Evolutionary conservation across 2,329 filamentous ascomycete species (phyloP).

Genomic region (Microdochium bolleyi): DNA sequence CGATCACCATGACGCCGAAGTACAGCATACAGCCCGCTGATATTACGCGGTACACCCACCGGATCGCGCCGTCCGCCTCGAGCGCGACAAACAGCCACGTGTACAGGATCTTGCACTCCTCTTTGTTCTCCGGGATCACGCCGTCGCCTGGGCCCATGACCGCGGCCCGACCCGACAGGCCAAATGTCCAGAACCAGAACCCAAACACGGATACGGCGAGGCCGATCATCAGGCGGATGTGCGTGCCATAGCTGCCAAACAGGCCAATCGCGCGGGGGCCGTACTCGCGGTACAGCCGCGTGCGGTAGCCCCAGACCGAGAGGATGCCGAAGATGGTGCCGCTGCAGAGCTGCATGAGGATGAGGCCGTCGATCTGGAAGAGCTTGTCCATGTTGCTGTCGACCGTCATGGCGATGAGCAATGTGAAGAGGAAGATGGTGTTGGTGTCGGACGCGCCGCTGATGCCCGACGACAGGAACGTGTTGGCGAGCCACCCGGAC

Average conservation of each 20-base stretch:
- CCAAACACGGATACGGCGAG: constrained; percentile 14
- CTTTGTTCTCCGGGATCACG: constrained; percentile 5
- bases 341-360: constrained; percentile 19
- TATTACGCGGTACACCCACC: constrained; percentile 13
- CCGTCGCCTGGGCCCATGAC: constrained; percentile 7
- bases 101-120: constrained; percentile 8
- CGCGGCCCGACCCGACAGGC: constrained; percentile 7
- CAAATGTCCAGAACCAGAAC: constrained; percentile 18
- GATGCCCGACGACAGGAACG: constrained; percentile 13
- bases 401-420: constrained; percentile 17
- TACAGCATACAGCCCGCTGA: constrained; percentile 9
- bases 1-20: constrained; percentile 13
- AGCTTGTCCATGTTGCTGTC: constrained; percentile 7
- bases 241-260: constrained; percentile 16
- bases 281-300: constrained; percentile 10
- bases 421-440: constrained; percentile 20
- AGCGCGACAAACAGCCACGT: constrained; percentile 17
- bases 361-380: constrained; percentile 13
- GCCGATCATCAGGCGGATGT: constrained; percentile 12
- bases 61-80: constrained; percentile 10
- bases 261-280: constrained; percentile 9
- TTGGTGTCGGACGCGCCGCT: constrained; percentile 14
- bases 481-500: constrained; percentile 16
- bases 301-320: constrained; percentile 18
- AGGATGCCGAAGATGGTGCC: constrained; percentile 18